phyloP scores from a whole-genome alignment of 139 green algal species.

The Pleodorina starrii region DNA sequence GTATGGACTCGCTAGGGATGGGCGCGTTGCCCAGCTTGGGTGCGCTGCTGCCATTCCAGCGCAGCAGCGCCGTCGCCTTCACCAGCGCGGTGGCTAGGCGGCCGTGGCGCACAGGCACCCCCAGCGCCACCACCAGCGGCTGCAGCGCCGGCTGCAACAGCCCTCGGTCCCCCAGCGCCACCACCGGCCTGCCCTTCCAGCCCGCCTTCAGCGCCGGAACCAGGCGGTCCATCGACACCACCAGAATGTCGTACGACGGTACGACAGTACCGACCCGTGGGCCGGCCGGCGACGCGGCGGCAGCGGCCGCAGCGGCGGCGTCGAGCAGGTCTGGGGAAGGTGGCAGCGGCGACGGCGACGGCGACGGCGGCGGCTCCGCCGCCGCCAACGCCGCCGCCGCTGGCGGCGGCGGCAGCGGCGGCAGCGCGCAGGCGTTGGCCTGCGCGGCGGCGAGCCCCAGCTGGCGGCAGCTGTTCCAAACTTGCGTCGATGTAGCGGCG shows the following conservation, averaged over 20 bases:
- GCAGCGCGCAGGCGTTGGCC: background rate
- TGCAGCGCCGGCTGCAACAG: constrained; percentile 59
- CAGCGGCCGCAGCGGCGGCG: background rate
- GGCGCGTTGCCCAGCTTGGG: constrained; percentile 49
- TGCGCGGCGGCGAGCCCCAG: constrained; percentile 26
- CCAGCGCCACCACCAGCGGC: constrained; percentile 59
- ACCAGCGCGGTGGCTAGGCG: constrained; percentile 55
- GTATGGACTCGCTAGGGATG: constrained; percentile 40
- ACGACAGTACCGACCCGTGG: background rate
- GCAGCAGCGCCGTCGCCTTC: constrained; percentile 60
- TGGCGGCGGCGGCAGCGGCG: background rate
- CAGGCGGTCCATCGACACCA: constrained; percentile 60
- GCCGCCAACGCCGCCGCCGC: background rate
- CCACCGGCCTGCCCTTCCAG: constrained; percentile 73
- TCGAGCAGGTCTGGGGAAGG: no score
- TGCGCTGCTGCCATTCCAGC: constrained; percentile 33
- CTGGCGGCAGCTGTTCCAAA: constrained; percentile 49
- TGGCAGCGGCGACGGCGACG: background rate
- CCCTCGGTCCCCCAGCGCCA: constrained; percentile 68
- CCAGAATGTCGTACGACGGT: constrained; percentile 55
- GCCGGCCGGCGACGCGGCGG: background rate
- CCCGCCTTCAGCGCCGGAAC: constrained; percentile 54
- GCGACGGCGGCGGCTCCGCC: background rate
- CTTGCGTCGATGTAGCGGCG: constrained; percentile 33
- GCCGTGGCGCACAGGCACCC: constrained; percentile 39